These are phyloP conservation scores for Penicillium simplicissimum DNA, from an alignment of 495 filamentous ascomycete genomes.

Conservation along the genomic window DNA sequence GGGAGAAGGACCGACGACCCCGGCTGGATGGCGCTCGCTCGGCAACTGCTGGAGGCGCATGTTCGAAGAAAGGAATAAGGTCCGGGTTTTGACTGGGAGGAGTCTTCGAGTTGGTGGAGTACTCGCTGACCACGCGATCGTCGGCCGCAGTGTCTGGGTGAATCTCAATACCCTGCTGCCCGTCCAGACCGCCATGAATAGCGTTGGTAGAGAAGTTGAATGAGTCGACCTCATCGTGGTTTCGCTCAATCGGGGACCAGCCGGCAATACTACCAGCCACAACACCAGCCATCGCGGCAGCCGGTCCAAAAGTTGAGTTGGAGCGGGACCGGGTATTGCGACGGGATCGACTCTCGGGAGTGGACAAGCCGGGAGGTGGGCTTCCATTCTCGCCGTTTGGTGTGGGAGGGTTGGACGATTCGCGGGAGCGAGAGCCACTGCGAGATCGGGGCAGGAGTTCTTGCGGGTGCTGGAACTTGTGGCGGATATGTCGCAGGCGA, in stretches of 20 bases:
- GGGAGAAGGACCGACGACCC: slow-evolving; percentile 40
- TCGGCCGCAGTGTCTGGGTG: slow-evolving; percentile 58
- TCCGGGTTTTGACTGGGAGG: slow-evolving; percentile 64
- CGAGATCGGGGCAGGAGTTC: slow-evolving; percentile 68
- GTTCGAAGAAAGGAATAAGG: slow-evolving; percentile 52
- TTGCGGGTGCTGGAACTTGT: slow-evolving; percentile 80
- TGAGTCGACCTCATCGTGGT: slow-evolving; percentile 50
- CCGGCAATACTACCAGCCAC: slow-evolving; percentile 84
- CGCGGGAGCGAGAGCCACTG: slow-evolving; percentile 73
- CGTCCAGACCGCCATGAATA: slow-evolving; percentile 48
- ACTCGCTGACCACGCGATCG: slow-evolving; percentile 55
- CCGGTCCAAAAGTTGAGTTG: slow-evolving; percentile 81
- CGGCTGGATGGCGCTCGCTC: slow-evolving; percentile 41
- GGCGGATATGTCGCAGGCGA: slow-evolving; percentile 81
- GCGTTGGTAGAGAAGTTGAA: slow-evolving; percentile 47
- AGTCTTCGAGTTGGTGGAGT: slow-evolving; percentile 39
- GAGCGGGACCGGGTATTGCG: slow-evolving; percentile 77
- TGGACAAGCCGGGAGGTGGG: slow-evolving; percentile 53
- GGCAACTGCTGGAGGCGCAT: slow-evolving; percentile 34
- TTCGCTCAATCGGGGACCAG: slow-evolving; percentile 81
- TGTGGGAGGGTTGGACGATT: slow-evolving; percentile 70
- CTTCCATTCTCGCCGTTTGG: slow-evolving; percentile 55
- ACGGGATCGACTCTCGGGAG: slow-evolving; percentile 72
- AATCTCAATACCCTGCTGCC: slow-evolving; percentile 54
- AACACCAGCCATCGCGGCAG: slow-evolving; percentile 80